These are phyloP conservation scores for Aureobasidium sp. DNA, from an alignment of 2,329 filamentous ascomycete species.

Conservation along the genomic window DNA sequence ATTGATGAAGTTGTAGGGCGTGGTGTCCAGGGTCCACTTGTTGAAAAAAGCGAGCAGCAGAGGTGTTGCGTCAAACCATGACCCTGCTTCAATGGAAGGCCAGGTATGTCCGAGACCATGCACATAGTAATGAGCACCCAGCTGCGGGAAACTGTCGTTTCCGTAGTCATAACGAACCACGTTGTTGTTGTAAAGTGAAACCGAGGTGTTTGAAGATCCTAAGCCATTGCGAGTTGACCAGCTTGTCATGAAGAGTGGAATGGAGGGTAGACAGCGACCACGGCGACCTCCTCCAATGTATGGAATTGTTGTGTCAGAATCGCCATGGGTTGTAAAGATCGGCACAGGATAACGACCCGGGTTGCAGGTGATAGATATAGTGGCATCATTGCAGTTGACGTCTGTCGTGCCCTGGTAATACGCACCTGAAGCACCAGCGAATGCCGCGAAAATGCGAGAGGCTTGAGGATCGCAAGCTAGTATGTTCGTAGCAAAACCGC, in stretches of 20 bases:
- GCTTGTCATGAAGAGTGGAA: conserved; percentile 27
- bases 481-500: conserved; percentile 38
- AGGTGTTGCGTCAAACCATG: conserved; percentile 18
- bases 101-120: conserved; percentile 33
- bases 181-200: conserved; percentile 22
- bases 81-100: conserved; percentile 24
- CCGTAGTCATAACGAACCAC: conserved; percentile 22
- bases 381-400: conserved; percentile 15
- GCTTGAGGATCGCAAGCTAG: conserved; percentile 38
- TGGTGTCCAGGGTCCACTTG: conserved; percentile 16
- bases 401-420: conserved; percentile 31
- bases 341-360: conserved; percentile 26
- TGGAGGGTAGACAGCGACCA: conserved; percentile 21
- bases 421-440: conserved; percentile 41
- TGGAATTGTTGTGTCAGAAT: conserved; percentile 32
- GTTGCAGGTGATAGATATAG: conserved; percentile 20
- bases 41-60: conserved; percentile 20
- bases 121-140: conserved; percentile 32
- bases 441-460: conserved; percentile 39
- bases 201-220: conserved; percentile 20
- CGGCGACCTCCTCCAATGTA: conserved; percentile 30
- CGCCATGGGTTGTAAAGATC: conserved; percentile 38
- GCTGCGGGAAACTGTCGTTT: conserved; percentile 17
- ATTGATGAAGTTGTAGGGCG: conserved; percentile 11
- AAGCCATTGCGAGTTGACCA: conserved; percentile 31